Conservation (phyloP, 2,329 filamentous ascomycete genomes). For the Neopestalotiopsis sp. region DNA sequence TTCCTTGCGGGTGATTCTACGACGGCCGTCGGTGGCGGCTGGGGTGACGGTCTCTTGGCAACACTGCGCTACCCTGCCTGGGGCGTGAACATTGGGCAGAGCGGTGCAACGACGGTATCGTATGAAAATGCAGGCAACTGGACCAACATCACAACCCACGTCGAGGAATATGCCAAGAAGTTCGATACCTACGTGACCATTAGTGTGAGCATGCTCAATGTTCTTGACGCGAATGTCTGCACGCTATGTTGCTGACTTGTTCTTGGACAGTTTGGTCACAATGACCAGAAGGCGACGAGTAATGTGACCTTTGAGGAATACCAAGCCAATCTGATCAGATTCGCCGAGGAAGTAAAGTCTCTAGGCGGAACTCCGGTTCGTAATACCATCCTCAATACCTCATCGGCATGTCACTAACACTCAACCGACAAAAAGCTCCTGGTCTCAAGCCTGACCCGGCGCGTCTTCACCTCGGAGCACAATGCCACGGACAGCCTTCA, state of each 20-base stretch:
- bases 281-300: constrained; percentile 60
- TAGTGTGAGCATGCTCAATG: constrained; percentile 39
- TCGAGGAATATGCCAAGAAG: constrained; percentile 43
- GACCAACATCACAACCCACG: constrained; percentile 50
- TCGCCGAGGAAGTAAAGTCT: constrained; percentile 47
- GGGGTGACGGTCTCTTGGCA: constrained; percentile 64
- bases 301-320: constrained; percentile 54
- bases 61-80: constrained; percentile 53
- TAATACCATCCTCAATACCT: constrained; percentile 7
- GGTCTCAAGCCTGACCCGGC: constrained; percentile 61
- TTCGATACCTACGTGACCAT: constrained; percentile 60
- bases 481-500: constrained; percentile 53
- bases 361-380: constrained; percentile 51
- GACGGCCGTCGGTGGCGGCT: constrained; percentile 54
- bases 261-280: constrained; percentile 61
- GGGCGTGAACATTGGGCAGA: constrained; percentile 62
- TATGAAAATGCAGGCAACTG: constrained; percentile 60
- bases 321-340: constrained; percentile 54
- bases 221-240: not conserved
- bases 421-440: constrained; percentile 40
- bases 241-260: not conserved
- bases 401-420: not conserved
- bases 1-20: constrained; percentile 57
- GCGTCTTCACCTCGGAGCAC: constrained; percentile 43
- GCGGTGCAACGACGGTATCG: constrained; percentile 61